Base-by-base conservation (phyloP, 2,329 filamentous ascomycete genomes). In the Epichloe coenophiala region DNA sequence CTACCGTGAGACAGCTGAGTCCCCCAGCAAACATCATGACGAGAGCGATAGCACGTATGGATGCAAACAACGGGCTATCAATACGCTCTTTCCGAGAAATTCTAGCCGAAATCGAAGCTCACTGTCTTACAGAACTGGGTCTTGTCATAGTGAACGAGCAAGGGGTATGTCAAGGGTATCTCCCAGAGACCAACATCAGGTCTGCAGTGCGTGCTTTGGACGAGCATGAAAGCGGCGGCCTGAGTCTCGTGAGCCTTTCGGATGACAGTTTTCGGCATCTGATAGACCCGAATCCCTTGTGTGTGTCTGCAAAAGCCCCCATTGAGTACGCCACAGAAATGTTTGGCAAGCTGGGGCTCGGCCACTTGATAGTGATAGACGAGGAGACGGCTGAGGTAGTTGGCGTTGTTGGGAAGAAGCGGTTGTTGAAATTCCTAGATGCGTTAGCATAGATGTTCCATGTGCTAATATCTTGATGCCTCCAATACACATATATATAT, bases 291-390 rank as follows among this genome's bases (percentile, higher is more conserved):
- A 78, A 74, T 15, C 76, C 76, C 1, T 54, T 80, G 51, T 71
- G 63, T 1, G 60, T 80, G 5, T 72, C 68, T 50, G 69, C 67
- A 1, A 69, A 69, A 43, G 75, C 77, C 42, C 77, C 77, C 9
- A 67, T 81, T 57, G 78, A 81, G 59, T 77, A 77, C 60, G 75
- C 71, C 1, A 73, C 79, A 1, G 77, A 80, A 61, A 74, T 81
- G 71, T 80, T 81, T 64, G 71, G 71, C 3, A 78, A 78, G 58
- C 57, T 81, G 41, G 77, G 77, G 0, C 54, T 80, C 55, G 63
- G 76, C 52, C 70, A 79, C 63, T 53, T 80, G 42, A 72, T 76
- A 57, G 63, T 80, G 5, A 68, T 72, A 2, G 74, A 76, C 54
- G 72, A 77, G 53, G 73, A 74, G 1, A 75, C 67, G 21, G 70